phyloP scores from a whole-genome alignment of 768 basidiomycete species.

The Porpolomopsis calyptriformis region DNA sequence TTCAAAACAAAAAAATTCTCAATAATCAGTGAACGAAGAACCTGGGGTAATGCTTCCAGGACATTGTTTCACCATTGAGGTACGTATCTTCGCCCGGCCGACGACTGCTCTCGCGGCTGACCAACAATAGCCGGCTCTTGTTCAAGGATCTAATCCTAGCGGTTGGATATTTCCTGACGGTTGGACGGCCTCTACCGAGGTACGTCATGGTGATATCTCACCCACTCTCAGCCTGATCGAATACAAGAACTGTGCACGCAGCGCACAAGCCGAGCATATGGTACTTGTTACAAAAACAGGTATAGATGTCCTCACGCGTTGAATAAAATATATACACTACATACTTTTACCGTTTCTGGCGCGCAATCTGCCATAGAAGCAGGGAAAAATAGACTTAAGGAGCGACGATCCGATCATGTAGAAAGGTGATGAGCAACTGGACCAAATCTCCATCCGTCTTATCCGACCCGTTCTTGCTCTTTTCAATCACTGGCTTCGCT shows the following conservation, averaged over 20 bases:
- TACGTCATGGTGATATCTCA: slow-evolving; percentile 19
- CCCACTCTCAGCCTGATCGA: not conserved
- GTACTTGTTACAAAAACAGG: slow-evolving; percentile 71
- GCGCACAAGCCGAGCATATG: slow-evolving; percentile 85
- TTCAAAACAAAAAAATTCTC: slow-evolving; percentile 17
- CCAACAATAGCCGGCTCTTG: slow-evolving; percentile 49
- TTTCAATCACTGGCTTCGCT: slow-evolving; percentile 51
- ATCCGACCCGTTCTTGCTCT: slow-evolving; percentile 41
- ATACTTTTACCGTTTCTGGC: not conserved
- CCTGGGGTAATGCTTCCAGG: slow-evolving; percentile 75
- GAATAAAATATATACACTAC: not conserved
- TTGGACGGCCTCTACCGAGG: slow-evolving; percentile 89
- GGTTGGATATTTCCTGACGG: slow-evolving; percentile 83
- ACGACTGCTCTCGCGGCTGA: no score
- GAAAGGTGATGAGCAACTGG: slow-evolving; percentile 48
- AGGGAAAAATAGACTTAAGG: slow-evolving; percentile 23
- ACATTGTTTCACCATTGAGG: slow-evolving; percentile 91
- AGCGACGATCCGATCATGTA: slow-evolving; percentile 48
- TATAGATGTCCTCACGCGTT: slow-evolving; percentile 64
- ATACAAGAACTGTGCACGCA: slow-evolving; percentile 62
- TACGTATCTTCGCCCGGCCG: slow-evolving; percentile 19
- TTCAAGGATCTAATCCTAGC: slow-evolving; percentile 60
- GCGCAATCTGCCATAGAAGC: slow-evolving; percentile 10
- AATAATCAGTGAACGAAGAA: slow-evolving; percentile 60
- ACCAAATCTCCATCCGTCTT: slow-evolving; percentile 45